Base-by-base conservation (phyloP, 345 rosid species). In the Luvunga scandens region DNA sequence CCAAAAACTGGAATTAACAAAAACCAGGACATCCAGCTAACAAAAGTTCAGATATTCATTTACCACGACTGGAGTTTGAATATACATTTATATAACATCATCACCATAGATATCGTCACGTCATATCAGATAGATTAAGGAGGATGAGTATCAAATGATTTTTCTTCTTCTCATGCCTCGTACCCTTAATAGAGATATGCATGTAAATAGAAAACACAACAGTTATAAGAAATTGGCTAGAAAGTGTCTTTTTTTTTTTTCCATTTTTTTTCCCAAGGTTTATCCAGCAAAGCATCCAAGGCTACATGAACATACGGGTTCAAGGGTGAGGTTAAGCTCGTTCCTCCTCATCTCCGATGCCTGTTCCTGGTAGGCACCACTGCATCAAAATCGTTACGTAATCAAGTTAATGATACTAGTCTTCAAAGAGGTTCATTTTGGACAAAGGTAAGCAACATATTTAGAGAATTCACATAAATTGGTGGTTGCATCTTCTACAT, bases 321-420 rank as follows among this genome's bases (percentile, higher is more conserved):
- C 92, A 73, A 92, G 87, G 4, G 93, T 86, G 13, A 90, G 90
- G 45, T 89, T 92, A 8, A 92, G 94, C 66, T 88, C 91, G 61
- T 88, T 90, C 85, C 91, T 88, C 85, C 94, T 86, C 79, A 76
- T 80, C 30, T 86, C 93, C 78, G 18, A 83, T 77, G 60, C 82
- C 82, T 74, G 80, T 81, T 88, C 92, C 84, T 90, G 91, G 81
- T 83, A 90, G 76, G 76, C 71, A 45, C 90, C 88, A 66, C 94
- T 89, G 87, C 88, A 87, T 59, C 73, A 64, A 78, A 74, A 18
- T 25, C 36, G 61, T 27, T 30, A 42, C 27, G n/a, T 33, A 22
- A 62, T 61, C 69, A 78, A 62, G 53, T 42, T 27, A 69, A 16
- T 27, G 21, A 19, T 16, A 22, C 56, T 7, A 36, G 9, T 1